phyloP scores from a whole-genome alignment of 305 asterid genomes.

The Salvia sclarea region DNA sequence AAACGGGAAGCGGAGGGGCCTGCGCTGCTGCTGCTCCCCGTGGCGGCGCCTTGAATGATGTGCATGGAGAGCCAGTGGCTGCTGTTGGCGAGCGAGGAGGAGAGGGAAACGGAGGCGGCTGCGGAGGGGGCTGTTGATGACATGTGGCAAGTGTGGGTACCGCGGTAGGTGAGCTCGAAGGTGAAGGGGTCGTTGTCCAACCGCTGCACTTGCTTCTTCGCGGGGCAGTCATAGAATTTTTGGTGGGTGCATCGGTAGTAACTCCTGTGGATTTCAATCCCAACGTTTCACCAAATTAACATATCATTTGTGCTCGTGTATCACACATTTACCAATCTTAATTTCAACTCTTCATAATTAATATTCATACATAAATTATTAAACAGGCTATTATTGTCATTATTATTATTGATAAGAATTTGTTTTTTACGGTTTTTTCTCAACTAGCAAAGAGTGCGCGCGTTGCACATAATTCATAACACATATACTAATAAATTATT shows the following conservation, averaged over 20 bases:
- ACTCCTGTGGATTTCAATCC: too few relatives aligned
- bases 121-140: slow-evolving; percentile 67
- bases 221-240: slow-evolving; percentile 64
- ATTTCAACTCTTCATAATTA: too few relatives aligned
- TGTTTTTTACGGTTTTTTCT: too few relatives aligned
- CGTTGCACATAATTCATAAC: too few relatives aligned
- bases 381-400: too few relatives aligned
- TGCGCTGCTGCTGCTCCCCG: slow-evolving; percentile 27
- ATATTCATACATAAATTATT: too few relatives aligned
- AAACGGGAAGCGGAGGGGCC: slow-evolving; percentile 36
- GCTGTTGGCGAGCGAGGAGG: slow-evolving; percentile 30
- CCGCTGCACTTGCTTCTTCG: slow-evolving; percentile 85
- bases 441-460: too few relatives aligned
- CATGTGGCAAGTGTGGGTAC: slow-evolving; percentile 67
- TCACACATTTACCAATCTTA: too few relatives aligned
- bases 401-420: too few relatives aligned
- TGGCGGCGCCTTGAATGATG: slow-evolving; percentile 32
- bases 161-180: slow-evolving; percentile 67
- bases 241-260: slow-evolving; percentile 88
- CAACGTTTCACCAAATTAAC: too few relatives aligned
- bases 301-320: too few relatives aligned
- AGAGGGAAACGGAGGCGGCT: slow-evolving; percentile 22
- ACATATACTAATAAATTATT: too few relatives aligned
- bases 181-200: slow-evolving; percentile 58
- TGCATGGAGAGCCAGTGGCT: slow-evolving; percentile 72